phyloP scores from a whole-genome alignment of 129 eudicot genomes.

The Tagetes erecta region DNA sequence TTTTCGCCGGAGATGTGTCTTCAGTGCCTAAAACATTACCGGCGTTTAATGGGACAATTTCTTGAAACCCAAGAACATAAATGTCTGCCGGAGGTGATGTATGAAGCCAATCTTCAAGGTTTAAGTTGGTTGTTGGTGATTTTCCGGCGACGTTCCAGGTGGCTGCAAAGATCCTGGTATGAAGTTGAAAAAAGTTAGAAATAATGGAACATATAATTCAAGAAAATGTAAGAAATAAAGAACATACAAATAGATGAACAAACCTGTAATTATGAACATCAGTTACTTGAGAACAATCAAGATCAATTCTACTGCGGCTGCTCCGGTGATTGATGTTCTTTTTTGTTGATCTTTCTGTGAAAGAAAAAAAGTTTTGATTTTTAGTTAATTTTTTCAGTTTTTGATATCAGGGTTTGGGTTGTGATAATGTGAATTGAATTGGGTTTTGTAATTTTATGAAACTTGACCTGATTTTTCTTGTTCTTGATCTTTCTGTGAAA shows the following conservation, averaged over 20 bases:
- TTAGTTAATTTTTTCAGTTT: not conserved
- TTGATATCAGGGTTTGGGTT: not conserved
- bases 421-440: conserved; percentile 1
- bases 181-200: not conserved
- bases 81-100: conserved; percentile 93
- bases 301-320: conserved; percentile 62
- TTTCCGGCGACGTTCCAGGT: conserved; percentile 99
- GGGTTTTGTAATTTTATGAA: conserved; percentile 14
- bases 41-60: conserved; percentile 91
- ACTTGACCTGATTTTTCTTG: conserved; percentile 57
- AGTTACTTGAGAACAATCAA: conserved; percentile 63
- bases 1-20: conserved; percentile 88
- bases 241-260: conserved; percentile 1
- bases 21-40: conserved; percentile 96
- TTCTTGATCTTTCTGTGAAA: conserved; percentile 55
- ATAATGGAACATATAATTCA: too few species aligned
- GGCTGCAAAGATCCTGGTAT: conserved; percentile 78
- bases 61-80: conserved; percentile 98
- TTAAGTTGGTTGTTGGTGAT: conserved; percentile 73
- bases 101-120: conserved; percentile 96
- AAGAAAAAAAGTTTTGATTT: not conserved
- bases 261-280: conserved; percentile 74
- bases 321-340: conserved; percentile 46
- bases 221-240: not conserved
- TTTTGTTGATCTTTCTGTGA: conserved; percentile 54